These are phyloP conservation scores for Plectosphaerella sp. DNA, from an alignment of 2,329 filamentous ascomycete genomes.

Conservation along the genomic window DNA sequence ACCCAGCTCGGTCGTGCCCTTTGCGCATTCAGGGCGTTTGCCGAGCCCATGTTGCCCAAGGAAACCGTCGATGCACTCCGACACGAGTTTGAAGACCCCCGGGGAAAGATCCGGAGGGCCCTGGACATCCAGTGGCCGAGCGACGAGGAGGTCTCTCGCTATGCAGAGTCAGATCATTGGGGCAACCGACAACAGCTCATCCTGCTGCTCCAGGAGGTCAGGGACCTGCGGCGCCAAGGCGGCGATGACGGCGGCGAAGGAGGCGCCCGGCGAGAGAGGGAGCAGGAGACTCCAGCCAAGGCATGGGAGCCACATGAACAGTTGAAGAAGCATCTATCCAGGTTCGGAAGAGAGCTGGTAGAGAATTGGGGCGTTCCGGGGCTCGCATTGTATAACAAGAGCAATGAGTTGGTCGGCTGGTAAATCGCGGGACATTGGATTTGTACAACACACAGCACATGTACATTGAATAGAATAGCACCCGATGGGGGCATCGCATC, in stretches of 20 bases:
- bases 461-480: too few relatives aligned
- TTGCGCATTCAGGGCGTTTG: conserved; percentile 44
- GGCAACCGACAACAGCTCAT: conserved; percentile 5
- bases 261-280: not conserved
- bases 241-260: not conserved
- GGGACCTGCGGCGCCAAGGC: not conserved
- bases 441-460: too few relatives aligned
- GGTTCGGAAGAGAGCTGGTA: not conserved
- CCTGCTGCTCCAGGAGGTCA: not conserved
- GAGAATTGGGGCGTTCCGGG: not conserved
- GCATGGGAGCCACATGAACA: not conserved
- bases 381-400: not conserved
- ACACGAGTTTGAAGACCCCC: conserved; percentile 17
- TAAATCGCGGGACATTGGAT: too few relatives aligned
- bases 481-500: too few relatives aligned
- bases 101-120: conserved; percentile 12
- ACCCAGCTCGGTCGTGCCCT: conserved; percentile 25
- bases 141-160: conserved; percentile 27
- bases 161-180: conserved; percentile 15
- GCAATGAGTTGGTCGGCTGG: not conserved
- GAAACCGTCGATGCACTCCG: conserved; percentile 25
- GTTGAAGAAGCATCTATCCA: not conserved
- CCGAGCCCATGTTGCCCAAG: conserved; percentile 32
- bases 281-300: not conserved
- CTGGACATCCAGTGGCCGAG: conserved; percentile 33